Evolutionary conservation across 2,329 filamentous ascomycete species (phyloP), one percentile per base, ranked within the genome.

Genomic region (Cercospora zeina): DNA sequence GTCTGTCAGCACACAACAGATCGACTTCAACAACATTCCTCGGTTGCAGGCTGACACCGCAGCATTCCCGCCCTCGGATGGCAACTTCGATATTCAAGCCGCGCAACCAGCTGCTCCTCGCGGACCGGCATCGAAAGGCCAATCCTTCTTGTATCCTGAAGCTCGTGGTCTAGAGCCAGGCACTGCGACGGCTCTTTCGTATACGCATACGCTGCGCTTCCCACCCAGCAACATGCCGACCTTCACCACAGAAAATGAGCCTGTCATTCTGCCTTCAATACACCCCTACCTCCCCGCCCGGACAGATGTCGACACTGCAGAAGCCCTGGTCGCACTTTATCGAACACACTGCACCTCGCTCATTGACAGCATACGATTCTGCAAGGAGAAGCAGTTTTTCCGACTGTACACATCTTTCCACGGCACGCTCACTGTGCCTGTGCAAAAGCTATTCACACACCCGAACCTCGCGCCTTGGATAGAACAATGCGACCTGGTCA

Each of bases 321-420:
- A 90, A 70, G 93, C 92, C 3, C 81, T 99, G 21, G 86, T 87
- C 37, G 93, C 93, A 4, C 82, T 97, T 24, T 99, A 99, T 74
- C 87, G 92, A 54, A 95, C 93, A 2, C 93, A 97, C 74, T 96
- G 93, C 75, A 97, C 95, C 13, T 97, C 93, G 0, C 83, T 99
- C 4, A 89, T 99, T 33, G 95, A 99, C 76, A 93, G 91, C 70
- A 92, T 99, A 65, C 89, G 95, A 31, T 97, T 91, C 75, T 97
- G 93, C 82, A 96, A 95, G 73, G 91, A 97, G 76, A 96, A 96
- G 78, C 93, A 92, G 6, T 96, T 99, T 75, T 96, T 96, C 74
- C 91, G 96, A 68, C 85, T 97, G 14, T 96, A 96, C 74, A 93
- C 90, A 5, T 95, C 93, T 0, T 97, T 99, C 75, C 91, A 96